Evolutionary conservation across 495 filamentous ascomycete species (phyloP).

Genomic region (Neurospora sp.): DNA sequence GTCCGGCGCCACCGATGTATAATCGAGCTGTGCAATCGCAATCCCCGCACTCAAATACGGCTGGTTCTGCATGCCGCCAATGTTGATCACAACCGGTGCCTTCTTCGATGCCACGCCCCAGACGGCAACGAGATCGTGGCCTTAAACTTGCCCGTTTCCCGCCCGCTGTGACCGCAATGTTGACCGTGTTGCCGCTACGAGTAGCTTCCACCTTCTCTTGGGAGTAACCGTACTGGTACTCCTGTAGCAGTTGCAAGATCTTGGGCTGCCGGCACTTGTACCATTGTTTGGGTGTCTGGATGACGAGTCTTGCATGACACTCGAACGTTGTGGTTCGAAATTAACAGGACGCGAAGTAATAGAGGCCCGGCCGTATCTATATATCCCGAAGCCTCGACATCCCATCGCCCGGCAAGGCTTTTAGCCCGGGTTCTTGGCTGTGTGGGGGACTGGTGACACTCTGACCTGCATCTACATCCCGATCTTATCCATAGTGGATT

Average conservation of each 20-base stretch:
- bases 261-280: conserved; percentile 43
- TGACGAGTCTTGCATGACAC: background rate
- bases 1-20: conserved; percentile 38
- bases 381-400: conserved; percentile 1
- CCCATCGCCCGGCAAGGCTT: background rate
- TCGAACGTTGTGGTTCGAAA: background rate
- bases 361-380: background rate
- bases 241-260: conserved; percentile 41
- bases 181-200: conserved; percentile 38
- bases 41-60: conserved; percentile 40
- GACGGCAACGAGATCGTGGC: conserved; percentile 35
- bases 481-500: background rate
- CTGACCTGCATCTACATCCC: background rate
- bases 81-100: conserved; percentile 44
- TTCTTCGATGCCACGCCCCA: conserved; percentile 24
- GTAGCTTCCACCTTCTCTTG: conserved; percentile 42
- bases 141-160: conserved; percentile 36
- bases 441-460: background rate
- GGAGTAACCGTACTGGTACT: conserved; percentile 45
- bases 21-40: conserved; percentile 43
- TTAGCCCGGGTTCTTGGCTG: conserved; percentile 7
- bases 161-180: conserved; percentile 35
- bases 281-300: conserved; percentile 39
- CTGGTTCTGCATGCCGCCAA: conserved; percentile 44
- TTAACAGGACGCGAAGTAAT: background rate